phyloP scores from a whole-genome alignment of 805 yeast species.

The Teunomyces kruisii region DNA sequence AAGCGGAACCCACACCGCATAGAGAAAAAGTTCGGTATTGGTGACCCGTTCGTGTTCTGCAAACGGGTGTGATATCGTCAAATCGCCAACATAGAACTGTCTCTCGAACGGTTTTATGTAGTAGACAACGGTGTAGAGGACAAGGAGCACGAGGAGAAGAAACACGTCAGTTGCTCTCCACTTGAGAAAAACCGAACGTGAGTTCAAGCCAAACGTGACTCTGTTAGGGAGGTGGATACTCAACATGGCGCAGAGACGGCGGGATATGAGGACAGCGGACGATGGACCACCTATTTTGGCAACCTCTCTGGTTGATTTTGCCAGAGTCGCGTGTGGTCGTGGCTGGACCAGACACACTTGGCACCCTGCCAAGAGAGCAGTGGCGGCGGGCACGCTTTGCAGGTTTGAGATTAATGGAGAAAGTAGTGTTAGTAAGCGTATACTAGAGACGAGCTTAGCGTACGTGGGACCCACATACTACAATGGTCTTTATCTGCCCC shows the following conservation, averaged over 20 bases:
- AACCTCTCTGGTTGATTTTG: background rate
- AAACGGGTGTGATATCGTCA: conserved; percentile 38
- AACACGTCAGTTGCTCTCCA: conserved; percentile 27
- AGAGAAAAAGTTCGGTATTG: conserved; percentile 24
- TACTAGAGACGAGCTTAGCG: no score
- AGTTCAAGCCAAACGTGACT: conserved; percentile 25
- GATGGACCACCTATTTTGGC: background rate
- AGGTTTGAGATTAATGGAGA: no score
- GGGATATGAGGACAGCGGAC: no score
- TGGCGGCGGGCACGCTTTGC: no score
- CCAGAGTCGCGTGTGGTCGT: no score
- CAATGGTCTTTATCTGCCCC: no score
- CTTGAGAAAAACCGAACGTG: conserved; percentile 9
- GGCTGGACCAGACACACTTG: no score
- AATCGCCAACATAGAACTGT: conserved; percentile 33
- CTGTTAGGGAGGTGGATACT: conserved; percentile 18
- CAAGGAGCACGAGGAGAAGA: conserved; percentile 20
- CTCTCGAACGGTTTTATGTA: conserved; percentile 32
- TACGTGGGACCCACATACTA: no score
- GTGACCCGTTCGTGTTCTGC: conserved; percentile 32
- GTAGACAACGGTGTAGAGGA: conserved; percentile 21
- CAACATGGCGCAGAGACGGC: background rate
- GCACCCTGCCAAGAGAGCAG: no score
- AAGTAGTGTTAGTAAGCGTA: no score
- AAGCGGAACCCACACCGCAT: conserved; percentile 28